These are phyloP conservation scores for Quillaja saponaria DNA, from an alignment of 306 rosid genomes.

Conservation along the genomic window DNA sequence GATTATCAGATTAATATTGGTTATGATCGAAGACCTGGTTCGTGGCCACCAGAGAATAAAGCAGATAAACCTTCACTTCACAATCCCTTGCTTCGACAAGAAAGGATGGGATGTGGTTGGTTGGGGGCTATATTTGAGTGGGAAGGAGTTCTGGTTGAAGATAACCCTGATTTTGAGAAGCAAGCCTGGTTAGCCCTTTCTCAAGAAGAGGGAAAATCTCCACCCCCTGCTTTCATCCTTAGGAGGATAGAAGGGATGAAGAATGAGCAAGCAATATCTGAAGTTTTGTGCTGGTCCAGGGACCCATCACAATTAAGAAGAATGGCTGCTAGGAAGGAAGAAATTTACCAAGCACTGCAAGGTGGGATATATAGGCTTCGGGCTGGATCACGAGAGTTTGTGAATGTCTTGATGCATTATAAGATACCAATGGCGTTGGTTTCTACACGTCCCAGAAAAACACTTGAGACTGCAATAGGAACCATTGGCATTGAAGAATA, in stretches of 20 bases:
- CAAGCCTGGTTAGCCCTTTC: slow-evolving; percentile 83
- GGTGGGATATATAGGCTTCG: slow-evolving; percentile 75
- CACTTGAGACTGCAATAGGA: slow-evolving; percentile 73
- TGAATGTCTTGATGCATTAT: slow-evolving; percentile 78
- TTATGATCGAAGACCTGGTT: slow-evolving; percentile 61
- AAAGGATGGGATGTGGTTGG: slow-evolving; percentile 98
- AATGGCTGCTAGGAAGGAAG: slow-evolving; percentile 83
- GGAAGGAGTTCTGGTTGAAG: slow-evolving; percentile 92
- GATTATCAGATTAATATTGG: slow-evolving; percentile 51
- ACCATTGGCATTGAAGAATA: slow-evolving; percentile 62
- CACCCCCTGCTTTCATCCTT: slow-evolving; percentile 72
- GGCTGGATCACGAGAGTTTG: slow-evolving; percentile 86
- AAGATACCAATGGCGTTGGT: slow-evolving; percentile 94
- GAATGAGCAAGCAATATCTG: slow-evolving; percentile 89
- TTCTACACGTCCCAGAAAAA: slow-evolving; percentile 79
- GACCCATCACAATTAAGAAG: slow-evolving; percentile 69
- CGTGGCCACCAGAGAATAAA: slow-evolving; percentile 85
- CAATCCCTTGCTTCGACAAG: slow-evolving; percentile 89
- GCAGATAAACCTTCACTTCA: slow-evolving; percentile 78
- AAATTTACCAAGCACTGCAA: slow-evolving; percentile 76
- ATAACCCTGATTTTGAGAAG: slow-evolving; percentile 75
- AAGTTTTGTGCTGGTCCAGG: slow-evolving; percentile 97
- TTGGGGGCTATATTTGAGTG: slow-evolving; percentile 93
- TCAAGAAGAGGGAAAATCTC: slow-evolving; percentile 84
- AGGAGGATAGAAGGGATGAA: slow-evolving; percentile 94